Conservation (phyloP, 2,329 filamentous ascomycete species). For the Fusarium annulatum region DNA sequence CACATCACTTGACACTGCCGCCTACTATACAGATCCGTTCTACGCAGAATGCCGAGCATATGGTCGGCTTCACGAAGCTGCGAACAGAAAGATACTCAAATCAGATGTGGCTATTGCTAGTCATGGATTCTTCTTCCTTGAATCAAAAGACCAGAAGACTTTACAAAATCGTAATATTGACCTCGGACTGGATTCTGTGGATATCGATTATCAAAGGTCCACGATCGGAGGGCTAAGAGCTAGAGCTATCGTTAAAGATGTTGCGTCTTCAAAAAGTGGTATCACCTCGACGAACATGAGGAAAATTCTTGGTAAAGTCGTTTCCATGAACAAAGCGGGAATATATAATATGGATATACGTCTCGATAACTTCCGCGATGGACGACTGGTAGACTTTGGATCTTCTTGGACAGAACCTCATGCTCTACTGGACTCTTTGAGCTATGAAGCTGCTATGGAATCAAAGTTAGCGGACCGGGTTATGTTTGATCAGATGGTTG, state of each 20-base stretch:
- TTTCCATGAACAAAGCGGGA: conserved; percentile 5
- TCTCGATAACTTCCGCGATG: conserved; percentile 25
- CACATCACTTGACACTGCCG: conserved; percentile 11
- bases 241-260: conserved; percentile 31
- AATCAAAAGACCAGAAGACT: conserved; percentile 7
- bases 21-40: conserved; percentile 41
- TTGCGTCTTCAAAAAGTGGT: conserved; percentile 18
- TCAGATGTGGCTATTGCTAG: not conserved
- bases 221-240: conserved; percentile 20
- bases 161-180: conserved; percentile 6
- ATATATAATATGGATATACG: conserved; percentile 32
- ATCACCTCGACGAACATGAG: not conserved
- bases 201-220: conserved; percentile 14
- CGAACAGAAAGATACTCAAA: not conserved
- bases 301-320: conserved; percentile 4
- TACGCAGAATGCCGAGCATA: conserved; percentile 40
- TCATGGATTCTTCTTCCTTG: conserved; percentile 12
- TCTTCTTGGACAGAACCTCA: conserved; percentile 36
- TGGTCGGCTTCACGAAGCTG: conserved; percentile 21
- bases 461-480: conserved; percentile 15
- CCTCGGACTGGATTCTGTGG: conserved; percentile 12
- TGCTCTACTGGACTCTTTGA: conserved; percentile 13
- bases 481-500: conserved; percentile 32
- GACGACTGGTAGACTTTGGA: conserved; percentile 31
- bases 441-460: not conserved